phyloP scores from a whole-genome alignment of 441 rosid species.

The Populus tomentosa region DNA sequence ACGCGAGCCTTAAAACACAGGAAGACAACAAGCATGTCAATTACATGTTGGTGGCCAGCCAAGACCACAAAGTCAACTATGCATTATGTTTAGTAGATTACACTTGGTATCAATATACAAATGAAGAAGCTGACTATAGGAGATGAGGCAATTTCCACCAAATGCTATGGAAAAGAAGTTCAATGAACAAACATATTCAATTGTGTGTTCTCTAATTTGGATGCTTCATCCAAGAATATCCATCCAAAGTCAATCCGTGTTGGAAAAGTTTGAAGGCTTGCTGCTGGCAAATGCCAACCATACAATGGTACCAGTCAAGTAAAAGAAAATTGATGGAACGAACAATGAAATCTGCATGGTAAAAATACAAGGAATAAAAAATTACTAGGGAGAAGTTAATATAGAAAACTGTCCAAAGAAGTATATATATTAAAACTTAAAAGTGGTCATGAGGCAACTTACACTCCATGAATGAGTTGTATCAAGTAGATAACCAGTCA shows the following conservation, averaged over 20 bases:
- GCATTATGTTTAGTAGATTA: conserved; percentile 1
- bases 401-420: neutral
- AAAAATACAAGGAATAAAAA: conserved; percentile 6
- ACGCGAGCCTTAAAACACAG: neutral
- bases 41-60: conserved; percentile 12
- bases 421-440: neutral
- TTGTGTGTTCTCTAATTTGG: conserved; percentile 8
- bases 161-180: conserved; percentile 8
- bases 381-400: neutral
- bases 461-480: conserved; percentile 95
- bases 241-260: conserved; percentile 29
- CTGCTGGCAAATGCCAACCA: conserved; percentile 92
- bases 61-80: neutral
- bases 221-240: conserved; percentile 10
- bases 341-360: conserved; percentile 62
- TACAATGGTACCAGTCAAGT: conserved; percentile 78
- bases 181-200: conserved; percentile 4
- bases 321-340: conserved; percentile 89
- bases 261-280: conserved; percentile 68
- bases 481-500: conserved; percentile 90
- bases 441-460: conserved; percentile 31
- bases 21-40: neutral
- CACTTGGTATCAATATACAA: neutral
- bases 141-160: conserved; percentile 17
- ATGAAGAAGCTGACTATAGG: neutral